Evolutionary conservation across 2,329 filamentous ascomycete species (phyloP).

Genomic region (Xylaria sp.): DNA sequence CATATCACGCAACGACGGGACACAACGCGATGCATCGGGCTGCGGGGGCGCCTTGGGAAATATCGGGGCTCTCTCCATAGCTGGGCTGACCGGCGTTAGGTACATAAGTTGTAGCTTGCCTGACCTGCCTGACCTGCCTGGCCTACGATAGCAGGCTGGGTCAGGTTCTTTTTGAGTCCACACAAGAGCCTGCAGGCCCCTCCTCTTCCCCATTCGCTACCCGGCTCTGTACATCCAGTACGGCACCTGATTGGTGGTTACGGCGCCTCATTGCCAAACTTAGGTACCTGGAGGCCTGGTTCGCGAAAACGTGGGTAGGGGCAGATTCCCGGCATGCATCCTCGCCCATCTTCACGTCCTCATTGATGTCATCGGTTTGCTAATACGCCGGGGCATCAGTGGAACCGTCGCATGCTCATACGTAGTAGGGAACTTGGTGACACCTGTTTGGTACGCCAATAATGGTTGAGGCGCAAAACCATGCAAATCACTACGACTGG

Average conservation of each 20-base stretch:
- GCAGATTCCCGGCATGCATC: background rate
- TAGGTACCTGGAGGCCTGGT: background rate
- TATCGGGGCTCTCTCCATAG: too few species aligned
- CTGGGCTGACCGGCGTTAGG: too few species aligned
- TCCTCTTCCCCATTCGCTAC: too few species aligned
- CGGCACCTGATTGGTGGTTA: background rate
- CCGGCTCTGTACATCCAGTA: too few species aligned
- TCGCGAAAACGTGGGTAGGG: background rate
- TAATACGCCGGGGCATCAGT: background rate
- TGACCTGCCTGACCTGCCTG: background rate
- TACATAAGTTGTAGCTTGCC: background rate
- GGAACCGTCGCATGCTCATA: background rate
- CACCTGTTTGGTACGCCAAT: background rate
- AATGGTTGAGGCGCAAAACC: background rate
- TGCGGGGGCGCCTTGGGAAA: too few species aligned
- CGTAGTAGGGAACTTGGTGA: background rate
- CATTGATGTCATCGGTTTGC: conserved; percentile 18
- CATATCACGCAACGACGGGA: background rate
- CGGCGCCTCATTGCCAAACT: background rate
- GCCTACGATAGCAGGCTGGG: background rate
- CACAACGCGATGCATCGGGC: background rate
- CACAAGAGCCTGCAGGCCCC: background rate
- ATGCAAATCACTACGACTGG: too few species aligned
- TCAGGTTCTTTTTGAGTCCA: background rate
- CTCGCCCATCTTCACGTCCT: conserved; percentile 8